phyloP scores from a whole-genome alignment of 2,329 filamentous ascomycete genomes.

The Sarocladium oryzae region DNA sequence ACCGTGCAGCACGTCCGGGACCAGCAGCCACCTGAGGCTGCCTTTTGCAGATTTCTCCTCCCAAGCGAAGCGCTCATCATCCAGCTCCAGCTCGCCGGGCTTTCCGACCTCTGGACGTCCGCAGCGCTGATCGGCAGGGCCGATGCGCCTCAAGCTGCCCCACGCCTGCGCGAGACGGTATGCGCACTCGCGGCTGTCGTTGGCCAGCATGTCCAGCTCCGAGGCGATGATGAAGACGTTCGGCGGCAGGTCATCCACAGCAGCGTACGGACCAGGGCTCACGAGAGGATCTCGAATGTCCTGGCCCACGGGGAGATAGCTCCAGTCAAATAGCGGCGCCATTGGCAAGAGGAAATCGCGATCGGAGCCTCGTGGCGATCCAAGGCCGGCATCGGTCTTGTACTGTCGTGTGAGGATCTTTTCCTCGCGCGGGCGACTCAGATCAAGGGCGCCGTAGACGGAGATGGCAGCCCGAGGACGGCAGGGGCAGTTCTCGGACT shows the following conservation, averaged over 20 bases:
- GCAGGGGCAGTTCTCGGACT: background rate
- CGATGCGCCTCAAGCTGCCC: background rate
- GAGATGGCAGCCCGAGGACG: background rate
- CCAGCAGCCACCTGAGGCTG: background rate
- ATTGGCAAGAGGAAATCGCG: background rate
- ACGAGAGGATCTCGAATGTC: background rate
- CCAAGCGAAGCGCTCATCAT: background rate
- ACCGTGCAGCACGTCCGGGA: background rate
- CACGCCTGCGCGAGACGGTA: background rate
- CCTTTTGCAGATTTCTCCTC: background rate
- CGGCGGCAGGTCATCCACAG: background rate
- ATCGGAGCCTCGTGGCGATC: background rate
- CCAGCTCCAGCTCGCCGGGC: constrained; percentile 1
- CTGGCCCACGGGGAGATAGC: background rate
- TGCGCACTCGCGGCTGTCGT: background rate
- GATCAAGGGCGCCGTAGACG: constrained; percentile 1
- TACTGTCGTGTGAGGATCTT: background rate
- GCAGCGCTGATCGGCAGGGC: background rate
- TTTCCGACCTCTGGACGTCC: background rate
- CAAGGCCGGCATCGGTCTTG: background rate
- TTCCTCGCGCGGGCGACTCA: background rate
- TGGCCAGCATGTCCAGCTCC: constrained; percentile 1
- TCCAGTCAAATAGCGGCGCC: background rate
- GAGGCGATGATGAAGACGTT: background rate
- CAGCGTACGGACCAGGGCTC: constrained; percentile 2